A percentile compares a stretch with the other conserved stretches of the same genome.
Conservation (phyloP, 1,284 basidiomycete genomes). For the Tilletia indica region DNA sequence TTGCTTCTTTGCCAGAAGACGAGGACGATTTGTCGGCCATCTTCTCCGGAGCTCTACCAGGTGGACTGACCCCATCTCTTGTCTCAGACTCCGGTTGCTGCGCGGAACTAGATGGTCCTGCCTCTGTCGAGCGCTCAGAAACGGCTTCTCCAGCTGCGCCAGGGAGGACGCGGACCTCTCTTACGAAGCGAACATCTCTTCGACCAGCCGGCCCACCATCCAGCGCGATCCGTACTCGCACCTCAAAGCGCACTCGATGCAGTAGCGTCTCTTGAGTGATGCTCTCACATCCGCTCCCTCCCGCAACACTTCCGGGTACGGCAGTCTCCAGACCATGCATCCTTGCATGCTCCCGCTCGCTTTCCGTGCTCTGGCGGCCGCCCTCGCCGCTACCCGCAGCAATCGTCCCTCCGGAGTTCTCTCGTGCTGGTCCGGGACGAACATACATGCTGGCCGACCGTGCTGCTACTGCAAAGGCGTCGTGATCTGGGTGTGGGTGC, state of each 20-base stretch:
- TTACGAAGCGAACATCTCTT: constrained; percentile 36
- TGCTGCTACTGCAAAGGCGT: constrained; percentile 29
- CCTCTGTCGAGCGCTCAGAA: not conserved
- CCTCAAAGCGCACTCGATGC: constrained; percentile 49
- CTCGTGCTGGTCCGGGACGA: constrained; percentile 1
- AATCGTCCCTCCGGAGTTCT: not conserved
- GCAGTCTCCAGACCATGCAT: not conserved
- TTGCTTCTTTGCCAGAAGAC: not conserved
- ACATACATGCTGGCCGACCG: constrained; percentile 35
- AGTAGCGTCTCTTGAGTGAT: constrained; percentile 51
- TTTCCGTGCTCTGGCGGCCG: no score
- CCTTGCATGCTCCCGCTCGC: not conserved
- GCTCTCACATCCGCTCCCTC: constrained; percentile 50
- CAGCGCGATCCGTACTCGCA: constrained; percentile 43
- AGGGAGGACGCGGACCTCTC: constrained; percentile 41
- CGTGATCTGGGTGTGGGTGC: constrained; percentile 50
- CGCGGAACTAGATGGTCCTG: not conserved
- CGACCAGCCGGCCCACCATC: constrained; percentile 26
- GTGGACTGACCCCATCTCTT: not conserved
- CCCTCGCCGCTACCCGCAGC: not conserved
- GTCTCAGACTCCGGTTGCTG: not conserved
- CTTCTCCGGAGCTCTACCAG: constrained; percentile 3
- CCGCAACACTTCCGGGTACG: constrained; percentile 25
- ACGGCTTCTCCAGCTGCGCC: constrained; percentile 40
- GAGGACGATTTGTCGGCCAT: not conserved